phyloP scores from a whole-genome alignment of 2,329 filamentous ascomycete species.

The Fusarium nurragi region DNA sequence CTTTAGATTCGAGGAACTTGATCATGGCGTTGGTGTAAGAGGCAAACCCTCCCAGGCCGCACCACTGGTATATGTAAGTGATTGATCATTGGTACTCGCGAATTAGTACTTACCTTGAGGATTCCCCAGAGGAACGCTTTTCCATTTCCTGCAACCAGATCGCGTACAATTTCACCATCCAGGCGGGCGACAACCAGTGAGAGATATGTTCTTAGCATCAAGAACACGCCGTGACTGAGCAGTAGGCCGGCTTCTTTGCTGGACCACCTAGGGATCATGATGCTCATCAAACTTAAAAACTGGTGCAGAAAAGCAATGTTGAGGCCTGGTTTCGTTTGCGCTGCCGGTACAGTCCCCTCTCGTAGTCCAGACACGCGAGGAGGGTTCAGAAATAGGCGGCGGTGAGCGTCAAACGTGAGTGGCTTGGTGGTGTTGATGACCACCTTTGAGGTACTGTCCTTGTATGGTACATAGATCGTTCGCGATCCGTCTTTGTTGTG shows the following conservation, averaged over 20 bases:
- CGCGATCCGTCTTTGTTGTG: constrained; percentile 94
- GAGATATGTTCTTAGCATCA: constrained; percentile 92
- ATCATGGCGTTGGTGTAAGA: constrained; percentile 99
- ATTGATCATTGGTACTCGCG: not conserved
- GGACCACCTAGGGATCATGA: constrained; percentile 95
- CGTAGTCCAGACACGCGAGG: constrained; percentile 82
- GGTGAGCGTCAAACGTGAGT: constrained; percentile 95
- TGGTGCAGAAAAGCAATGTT: constrained; percentile 97
- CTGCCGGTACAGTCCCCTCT: constrained; percentile 80
- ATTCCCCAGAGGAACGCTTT: constrained; percentile 89
- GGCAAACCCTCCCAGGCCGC: constrained; percentile 89
- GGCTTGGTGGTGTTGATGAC: constrained; percentile 89
- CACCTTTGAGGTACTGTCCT: constrained; percentile 87
- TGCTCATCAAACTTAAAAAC: constrained; percentile 93
- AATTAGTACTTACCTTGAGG: constrained; percentile 66
- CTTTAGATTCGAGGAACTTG: constrained; percentile 97
- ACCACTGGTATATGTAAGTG: constrained; percentile 68
- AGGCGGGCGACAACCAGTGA: constrained; percentile 91
- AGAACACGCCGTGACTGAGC: constrained; percentile 86
- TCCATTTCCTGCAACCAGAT: constrained; percentile 94
- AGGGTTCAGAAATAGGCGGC: constrained; percentile 90
- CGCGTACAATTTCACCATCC: constrained; percentile 94
- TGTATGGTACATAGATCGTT: constrained; percentile 95
- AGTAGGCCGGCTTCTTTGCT: constrained; percentile 95
- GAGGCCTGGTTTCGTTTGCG: constrained; percentile 90